Percentiles rank a stretch among this genome's conserved stretches.
Evolutionary conservation across 2,329 filamentous ascomycete species (phyloP).

Genomic region (Colletotrichum sp.): DNA sequence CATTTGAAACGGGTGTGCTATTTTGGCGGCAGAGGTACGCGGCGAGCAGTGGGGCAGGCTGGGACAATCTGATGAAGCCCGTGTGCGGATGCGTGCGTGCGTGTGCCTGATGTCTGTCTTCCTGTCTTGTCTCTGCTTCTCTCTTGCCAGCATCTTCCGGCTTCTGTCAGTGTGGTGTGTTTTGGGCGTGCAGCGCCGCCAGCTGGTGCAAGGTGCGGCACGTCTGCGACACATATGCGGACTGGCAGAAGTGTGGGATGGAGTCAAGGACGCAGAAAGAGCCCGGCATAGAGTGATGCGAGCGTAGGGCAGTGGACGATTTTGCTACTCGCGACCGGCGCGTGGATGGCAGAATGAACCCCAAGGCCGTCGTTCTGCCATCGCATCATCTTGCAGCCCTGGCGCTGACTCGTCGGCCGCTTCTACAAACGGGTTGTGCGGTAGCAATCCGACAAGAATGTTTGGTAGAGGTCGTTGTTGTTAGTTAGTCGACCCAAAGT

Average conservation of each 20-base stretch:
- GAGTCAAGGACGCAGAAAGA: not conserved
- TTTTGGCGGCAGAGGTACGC: constrained; percentile 11
- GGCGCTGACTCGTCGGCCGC: not conserved
- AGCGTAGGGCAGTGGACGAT: not conserved
- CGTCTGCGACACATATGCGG: constrained; percentile 9
- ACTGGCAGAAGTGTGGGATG: not conserved
- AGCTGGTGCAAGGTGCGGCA: constrained; percentile 10
- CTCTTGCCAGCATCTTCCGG: not conserved
- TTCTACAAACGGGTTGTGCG: not conserved
- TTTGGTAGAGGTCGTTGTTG: not conserved
- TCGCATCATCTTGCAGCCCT: not conserved
- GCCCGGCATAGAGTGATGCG: not conserved
- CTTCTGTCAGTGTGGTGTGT: not conserved
- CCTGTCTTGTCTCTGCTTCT: not conserved
- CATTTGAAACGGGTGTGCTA: constrained; percentile 14
- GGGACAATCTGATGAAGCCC: constrained; percentile 4
- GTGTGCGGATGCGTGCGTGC: not conserved
- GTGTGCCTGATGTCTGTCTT: not conserved
- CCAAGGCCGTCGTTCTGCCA: not conserved
- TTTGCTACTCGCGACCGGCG: not conserved
- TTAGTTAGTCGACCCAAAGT: not conserved
- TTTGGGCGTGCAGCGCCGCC: constrained; percentile 9
- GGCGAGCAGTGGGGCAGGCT: not conserved
- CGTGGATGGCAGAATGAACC: not conserved
- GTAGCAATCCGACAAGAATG: not conserved